Evolutionary conservation across 495 filamentous ascomycete species (phyloP), one percentile per base, ranked within the genome.

Genomic region (Letharia columbiana): DNA sequence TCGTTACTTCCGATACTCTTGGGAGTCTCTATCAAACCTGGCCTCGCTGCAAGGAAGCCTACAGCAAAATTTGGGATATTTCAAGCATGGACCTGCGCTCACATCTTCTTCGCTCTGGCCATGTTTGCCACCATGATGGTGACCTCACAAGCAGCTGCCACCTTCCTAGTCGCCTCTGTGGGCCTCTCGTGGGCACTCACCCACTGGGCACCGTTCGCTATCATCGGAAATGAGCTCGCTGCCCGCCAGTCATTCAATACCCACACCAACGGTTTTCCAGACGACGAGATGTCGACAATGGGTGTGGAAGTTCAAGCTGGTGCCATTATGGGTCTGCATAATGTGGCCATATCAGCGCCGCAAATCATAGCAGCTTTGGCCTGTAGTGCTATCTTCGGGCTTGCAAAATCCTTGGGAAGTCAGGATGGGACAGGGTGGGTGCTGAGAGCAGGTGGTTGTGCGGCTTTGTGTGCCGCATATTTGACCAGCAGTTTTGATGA

Each of bases 41-140:
- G 82, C 82, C 39, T 90, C 44, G 81, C 80, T 42, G 78, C 76
- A 35, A 67, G 88, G 64, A 86, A 82, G 17, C 2, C 45, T 28
- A 9, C 64, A 80, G 81, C 73, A 75, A 81, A 68, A 88, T 85
- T 72, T 88, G 88, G 31, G 80, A 87, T 92, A 18, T 79, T 89
- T 15, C 88, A 83, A 37, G 82, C 85, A 11, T 92, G 89, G 89
- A 81, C 83, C 40, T 76, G 76, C 47, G 86, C 82, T 17, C 86
- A 89, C 70, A 69, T 87, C 49, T 78, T 88, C 45, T 92, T 91
- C 72, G 84, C 86, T 18, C 68, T 71, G 37, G 79, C 85, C 42
- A 91, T 92, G 88, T 74, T 88, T n/a, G 73, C 87, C 65, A 88
- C 90, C 4, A 84, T 90, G 6, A 87, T 91, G 67, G 84, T 88